These are phyloP conservation scores for Tolypocladium endophyticum DNA, from an alignment of 2,329 filamentous ascomycete species.

Conservation along the genomic window DNA sequence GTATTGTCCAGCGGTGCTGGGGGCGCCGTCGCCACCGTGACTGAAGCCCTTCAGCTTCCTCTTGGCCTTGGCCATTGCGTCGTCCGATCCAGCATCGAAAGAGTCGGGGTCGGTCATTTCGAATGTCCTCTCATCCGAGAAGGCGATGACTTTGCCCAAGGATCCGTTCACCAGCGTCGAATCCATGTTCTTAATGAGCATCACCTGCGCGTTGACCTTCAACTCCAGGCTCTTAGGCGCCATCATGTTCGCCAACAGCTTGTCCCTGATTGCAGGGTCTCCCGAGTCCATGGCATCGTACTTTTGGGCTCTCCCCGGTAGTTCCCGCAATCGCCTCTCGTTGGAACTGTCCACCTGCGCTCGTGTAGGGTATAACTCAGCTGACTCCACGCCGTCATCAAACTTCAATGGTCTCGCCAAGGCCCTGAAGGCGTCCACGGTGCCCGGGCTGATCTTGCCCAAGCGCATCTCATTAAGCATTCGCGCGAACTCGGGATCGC, in stretches of 20 bases:
- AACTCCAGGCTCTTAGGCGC: slow-evolving; percentile 70
- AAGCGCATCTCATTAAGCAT: slow-evolving; percentile 99
- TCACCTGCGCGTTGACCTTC: slow-evolving; percentile 90
- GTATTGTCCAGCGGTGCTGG: slow-evolving; percentile 48
- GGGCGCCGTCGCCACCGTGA: slow-evolving; percentile 25
- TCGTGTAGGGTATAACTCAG: slow-evolving; percentile 88
- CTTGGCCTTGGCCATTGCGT: slow-evolving; percentile 35
- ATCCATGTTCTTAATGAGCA: slow-evolving; percentile 99
- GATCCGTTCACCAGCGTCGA: slow-evolving; percentile 90
- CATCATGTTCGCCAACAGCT: slow-evolving; percentile 82
- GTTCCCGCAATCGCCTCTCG: slow-evolving; percentile 55
- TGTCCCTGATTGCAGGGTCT: slow-evolving; percentile 62
- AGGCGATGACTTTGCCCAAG: slow-evolving; percentile 62
- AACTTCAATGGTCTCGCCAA: slow-evolving; percentile 63
- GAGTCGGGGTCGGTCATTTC: slow-evolving; percentile 28
- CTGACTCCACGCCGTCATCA: slow-evolving; percentile 58
- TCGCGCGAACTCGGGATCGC: slow-evolving; percentile 73
- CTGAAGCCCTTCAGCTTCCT: slow-evolving; percentile 47
- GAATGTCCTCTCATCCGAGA: slow-evolving; percentile 28
- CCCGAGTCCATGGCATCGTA: slow-evolving; percentile 73
- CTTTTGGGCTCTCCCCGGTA: slow-evolving; percentile 56
- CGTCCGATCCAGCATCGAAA: slow-evolving; percentile 29
- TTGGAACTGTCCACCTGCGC: slow-evolving; percentile 86
- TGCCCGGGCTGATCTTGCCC: slow-evolving; percentile 66
- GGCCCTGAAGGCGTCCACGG: slow-evolving; percentile 64